Evolutionary conservation across 768 basidiomycete species (phyloP).

Genomic region (Thelephora aurantiotincta): DNA sequence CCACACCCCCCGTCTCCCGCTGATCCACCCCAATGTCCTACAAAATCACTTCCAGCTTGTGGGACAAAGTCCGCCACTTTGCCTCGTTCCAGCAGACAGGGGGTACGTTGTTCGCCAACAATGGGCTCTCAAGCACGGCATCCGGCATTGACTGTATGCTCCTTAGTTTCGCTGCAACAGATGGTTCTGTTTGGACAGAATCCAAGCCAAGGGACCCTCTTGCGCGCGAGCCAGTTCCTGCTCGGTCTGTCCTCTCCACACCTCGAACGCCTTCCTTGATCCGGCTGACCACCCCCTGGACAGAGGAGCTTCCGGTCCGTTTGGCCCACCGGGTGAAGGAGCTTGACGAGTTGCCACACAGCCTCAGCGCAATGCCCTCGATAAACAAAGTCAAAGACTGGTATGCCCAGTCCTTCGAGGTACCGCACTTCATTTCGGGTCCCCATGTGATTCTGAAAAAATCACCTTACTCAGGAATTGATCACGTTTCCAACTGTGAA

Average conservation of each 20-base stretch:
- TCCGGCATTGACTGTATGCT: not conserved
- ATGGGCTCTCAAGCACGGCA: not conserved
- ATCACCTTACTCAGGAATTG: constrained; percentile 49
- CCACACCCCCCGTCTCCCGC: not conserved
- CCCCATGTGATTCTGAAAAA: constrained; percentile 3
- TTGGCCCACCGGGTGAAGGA: constrained; percentile 94
- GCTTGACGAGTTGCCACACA: constrained; percentile 86
- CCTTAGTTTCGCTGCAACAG: constrained; percentile 81
- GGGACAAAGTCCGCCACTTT: constrained; percentile 87
- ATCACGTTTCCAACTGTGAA: constrained; percentile 72
- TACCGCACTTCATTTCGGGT: constrained; percentile 15
- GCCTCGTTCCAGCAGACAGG: constrained; percentile 89
- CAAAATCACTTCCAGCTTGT: constrained; percentile 63
- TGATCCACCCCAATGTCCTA: constrained; percentile 31
- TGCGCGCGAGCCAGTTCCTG: constrained; percentile 87
- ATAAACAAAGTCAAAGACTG: constrained; percentile 94
- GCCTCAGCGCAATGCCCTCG: constrained; percentile 79
- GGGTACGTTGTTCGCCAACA: constrained; percentile 29
- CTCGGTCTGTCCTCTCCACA: constrained; percentile 38
- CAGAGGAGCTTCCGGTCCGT: constrained; percentile 89
- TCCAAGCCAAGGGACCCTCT: constrained; percentile 83
- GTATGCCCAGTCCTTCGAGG: constrained; percentile 99
- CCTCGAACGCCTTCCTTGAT: constrained; percentile 3
- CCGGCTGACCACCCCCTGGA: not conserved
- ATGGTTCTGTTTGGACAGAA: constrained; percentile 98